A percentile compares a stretch with the other conserved stretches of the same genome.
Conservation (phyloP, 108 stramenopile species). For the Ochromonas danica region DNA sequence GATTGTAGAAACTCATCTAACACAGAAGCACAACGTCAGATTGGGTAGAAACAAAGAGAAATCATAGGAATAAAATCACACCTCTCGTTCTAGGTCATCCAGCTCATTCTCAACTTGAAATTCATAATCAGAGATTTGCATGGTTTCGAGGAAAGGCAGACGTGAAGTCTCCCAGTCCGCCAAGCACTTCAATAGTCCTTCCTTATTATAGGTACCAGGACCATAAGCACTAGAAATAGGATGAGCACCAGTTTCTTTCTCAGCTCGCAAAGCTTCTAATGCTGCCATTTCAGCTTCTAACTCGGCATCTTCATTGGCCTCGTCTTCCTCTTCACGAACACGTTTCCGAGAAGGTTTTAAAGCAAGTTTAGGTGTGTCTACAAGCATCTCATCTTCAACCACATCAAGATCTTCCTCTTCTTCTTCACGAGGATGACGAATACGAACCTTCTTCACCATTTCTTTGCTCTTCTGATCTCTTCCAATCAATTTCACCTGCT, state of each 20-base stretch:
- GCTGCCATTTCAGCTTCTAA: slow-evolving; percentile 37
- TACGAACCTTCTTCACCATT: too few relatives aligned
- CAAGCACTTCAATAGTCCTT: slow-evolving; percentile 36
- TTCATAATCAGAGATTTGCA: slow-evolving; percentile 44
- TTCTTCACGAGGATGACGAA: too few relatives aligned
- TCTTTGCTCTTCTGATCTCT: too few relatives aligned
- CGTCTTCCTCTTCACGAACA: background rate
- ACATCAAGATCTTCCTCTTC: too few relatives aligned
- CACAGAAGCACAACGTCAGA: background rate
- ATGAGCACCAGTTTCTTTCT: background rate
- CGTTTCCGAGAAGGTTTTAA: too few relatives aligned
- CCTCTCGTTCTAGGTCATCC: slow-evolving; percentile 93
- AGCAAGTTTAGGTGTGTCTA: too few relatives aligned
- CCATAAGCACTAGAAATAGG: slow-evolving; percentile 7
- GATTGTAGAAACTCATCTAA: slow-evolving; percentile 69
- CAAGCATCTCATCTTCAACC: too few relatives aligned
- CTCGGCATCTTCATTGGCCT: slow-evolving; percentile 20
- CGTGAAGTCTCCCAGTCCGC: background rate
- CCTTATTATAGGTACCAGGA: slow-evolving; percentile 40
- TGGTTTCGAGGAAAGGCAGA: slow-evolving; percentile 57
- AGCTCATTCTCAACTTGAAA: slow-evolving; percentile 71
- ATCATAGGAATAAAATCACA: slow-evolving; percentile 59
- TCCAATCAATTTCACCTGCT: too few relatives aligned
- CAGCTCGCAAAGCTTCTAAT: slow-evolving; percentile 28
- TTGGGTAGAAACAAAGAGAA: background rate